phyloP scores from a whole-genome alignment of 495 filamentous ascomycete species.

The Aspergillus egyptiacus region DNA sequence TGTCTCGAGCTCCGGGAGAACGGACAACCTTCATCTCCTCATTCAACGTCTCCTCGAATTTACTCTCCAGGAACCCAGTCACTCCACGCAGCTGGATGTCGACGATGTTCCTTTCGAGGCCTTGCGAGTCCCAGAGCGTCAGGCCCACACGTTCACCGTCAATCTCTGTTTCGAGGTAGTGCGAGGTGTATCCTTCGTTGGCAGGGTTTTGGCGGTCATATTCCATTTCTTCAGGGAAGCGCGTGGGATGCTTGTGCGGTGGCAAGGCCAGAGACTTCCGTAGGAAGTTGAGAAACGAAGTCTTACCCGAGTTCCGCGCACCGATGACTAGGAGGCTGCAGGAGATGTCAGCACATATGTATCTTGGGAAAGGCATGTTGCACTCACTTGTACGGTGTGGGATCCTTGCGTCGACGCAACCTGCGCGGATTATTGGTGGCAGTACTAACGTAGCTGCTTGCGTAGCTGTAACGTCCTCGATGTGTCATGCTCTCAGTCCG shows the following conservation, averaged over 20 bases:
- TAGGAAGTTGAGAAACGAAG: slow-evolving; percentile 94
- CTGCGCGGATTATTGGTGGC: slow-evolving; percentile 93
- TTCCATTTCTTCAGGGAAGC: slow-evolving; percentile 48
- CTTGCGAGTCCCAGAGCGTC: slow-evolving; percentile 93
- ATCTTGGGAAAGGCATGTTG: background rate
- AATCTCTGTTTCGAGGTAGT: slow-evolving; percentile 92
- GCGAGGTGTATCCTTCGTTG: slow-evolving; percentile 66
- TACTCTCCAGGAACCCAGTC: slow-evolving; percentile 87
- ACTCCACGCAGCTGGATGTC: slow-evolving; percentile 91
- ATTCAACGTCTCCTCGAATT: slow-evolving; percentile 95
- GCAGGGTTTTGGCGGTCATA: slow-evolving; percentile 36
- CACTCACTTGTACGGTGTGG: slow-evolving; percentile 94
- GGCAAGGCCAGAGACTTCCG: slow-evolving; percentile 75
- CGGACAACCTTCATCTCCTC: slow-evolving; percentile 98
- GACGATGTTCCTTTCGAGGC: slow-evolving; percentile 86
- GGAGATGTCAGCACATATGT: slow-evolving; percentile 12
- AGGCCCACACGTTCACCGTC: slow-evolving; percentile 87
- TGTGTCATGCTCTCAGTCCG: slow-evolving; percentile 93
- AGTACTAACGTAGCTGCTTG: slow-evolving; percentile 83
- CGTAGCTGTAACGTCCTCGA: slow-evolving; percentile 94
- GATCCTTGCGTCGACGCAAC: slow-evolving; percentile 90
- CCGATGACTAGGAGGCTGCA: slow-evolving; percentile 86
- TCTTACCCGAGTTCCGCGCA: slow-evolving; percentile 85
- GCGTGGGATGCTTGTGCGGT: slow-evolving; percentile 60
- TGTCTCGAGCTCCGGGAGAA: slow-evolving; percentile 87